phyloP scores from a whole-genome alignment of 805 yeast genomes.

The Pichia deserticola region DNA sequence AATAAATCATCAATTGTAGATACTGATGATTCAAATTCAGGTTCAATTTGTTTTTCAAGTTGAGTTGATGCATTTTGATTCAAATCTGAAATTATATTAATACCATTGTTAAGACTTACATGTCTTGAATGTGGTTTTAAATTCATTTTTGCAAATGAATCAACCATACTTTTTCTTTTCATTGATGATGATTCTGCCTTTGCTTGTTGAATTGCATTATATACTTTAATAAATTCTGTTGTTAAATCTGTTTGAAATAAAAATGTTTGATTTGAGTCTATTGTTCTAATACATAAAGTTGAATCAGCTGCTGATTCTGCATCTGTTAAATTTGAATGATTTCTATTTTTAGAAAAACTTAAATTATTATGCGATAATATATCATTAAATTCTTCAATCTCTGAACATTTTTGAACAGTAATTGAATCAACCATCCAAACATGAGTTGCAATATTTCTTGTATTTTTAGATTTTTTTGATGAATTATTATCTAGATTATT shows the following conservation, averaged over 20 bases:
- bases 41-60: slow-evolving; percentile 17
- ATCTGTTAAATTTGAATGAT: not conserved
- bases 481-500: slow-evolving; percentile 19
- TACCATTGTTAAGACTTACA: slow-evolving; percentile 28
- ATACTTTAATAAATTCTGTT: slow-evolving; percentile 49
- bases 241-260: slow-evolving; percentile 54
- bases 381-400: slow-evolving; percentile 1
- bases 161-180: slow-evolving; percentile 36
- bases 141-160: slow-evolving; percentile 33
- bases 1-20: slow-evolving; percentile 37
- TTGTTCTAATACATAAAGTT: slow-evolving; percentile 15
- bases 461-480: not conserved
- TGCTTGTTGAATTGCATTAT: slow-evolving; percentile 52
- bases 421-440: slow-evolving; percentile 61
- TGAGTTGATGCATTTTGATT: not conserved
- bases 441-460: slow-evolving; percentile 51
- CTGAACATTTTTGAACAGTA: slow-evolving; percentile 11
- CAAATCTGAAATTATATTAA: too few relatives aligned
- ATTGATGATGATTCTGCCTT: slow-evolving; percentile 18
- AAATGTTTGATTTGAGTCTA: slow-evolving; percentile 28
- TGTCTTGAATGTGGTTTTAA: slow-evolving; percentile 43
- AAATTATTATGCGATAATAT: slow-evolving; percentile 3
- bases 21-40: slow-evolving; percentile 15
- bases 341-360: not conserved
- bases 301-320: slow-evolving; percentile 8